Evolutionary conservation across 768 basidiomycete species (phyloP).

Genomic region (Lentinula lateritia): DNA sequence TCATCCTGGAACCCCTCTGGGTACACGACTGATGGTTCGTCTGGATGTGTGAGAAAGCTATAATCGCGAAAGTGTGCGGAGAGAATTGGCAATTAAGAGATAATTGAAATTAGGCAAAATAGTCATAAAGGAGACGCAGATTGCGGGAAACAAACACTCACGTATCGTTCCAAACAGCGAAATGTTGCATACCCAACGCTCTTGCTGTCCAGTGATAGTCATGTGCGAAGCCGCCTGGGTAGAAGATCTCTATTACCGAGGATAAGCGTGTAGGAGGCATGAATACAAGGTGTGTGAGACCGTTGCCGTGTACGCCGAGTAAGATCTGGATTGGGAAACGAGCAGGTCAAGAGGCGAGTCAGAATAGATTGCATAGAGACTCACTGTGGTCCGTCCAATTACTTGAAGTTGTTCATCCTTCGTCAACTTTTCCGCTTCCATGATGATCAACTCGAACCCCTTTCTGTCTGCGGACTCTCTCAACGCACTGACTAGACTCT

Average conservation of each 20-base stretch:
- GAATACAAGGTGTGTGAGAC: slow-evolving; percentile 79
- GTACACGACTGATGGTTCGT: slow-evolving; percentile 51
- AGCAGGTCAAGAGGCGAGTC: neutral
- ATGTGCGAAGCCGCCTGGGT: slow-evolving; percentile 73
- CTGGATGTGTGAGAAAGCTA: slow-evolving; percentile 1
- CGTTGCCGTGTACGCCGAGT: slow-evolving; percentile 75
- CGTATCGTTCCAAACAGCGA: slow-evolving; percentile 80
- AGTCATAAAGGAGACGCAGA: no score
- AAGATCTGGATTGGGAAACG: slow-evolving; percentile 40
- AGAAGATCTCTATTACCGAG: slow-evolving; percentile 84
- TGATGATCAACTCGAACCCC: slow-evolving; percentile 46
- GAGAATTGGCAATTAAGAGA: neutral
- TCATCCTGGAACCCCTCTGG: slow-evolving; percentile 82
- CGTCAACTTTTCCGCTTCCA: slow-evolving; percentile 59
- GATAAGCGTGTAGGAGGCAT: slow-evolving; percentile 74
- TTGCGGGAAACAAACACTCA: slow-evolving; percentile 23
- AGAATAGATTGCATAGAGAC: slow-evolving; percentile 16
- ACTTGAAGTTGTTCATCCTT: slow-evolving; percentile 73
- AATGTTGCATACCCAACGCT: slow-evolving; percentile 70
- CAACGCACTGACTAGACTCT: slow-evolving; percentile 5
- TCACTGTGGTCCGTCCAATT: slow-evolving; percentile 64
- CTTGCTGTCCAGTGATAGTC: slow-evolving; percentile 83
- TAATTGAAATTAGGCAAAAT: no score
- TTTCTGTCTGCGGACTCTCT: neutral
- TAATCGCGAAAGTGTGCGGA: neutral